Evolutionary conservation across 352 stramenopile genomes (phyloP).

Genomic region (Phytopythium sindhum): DNA sequence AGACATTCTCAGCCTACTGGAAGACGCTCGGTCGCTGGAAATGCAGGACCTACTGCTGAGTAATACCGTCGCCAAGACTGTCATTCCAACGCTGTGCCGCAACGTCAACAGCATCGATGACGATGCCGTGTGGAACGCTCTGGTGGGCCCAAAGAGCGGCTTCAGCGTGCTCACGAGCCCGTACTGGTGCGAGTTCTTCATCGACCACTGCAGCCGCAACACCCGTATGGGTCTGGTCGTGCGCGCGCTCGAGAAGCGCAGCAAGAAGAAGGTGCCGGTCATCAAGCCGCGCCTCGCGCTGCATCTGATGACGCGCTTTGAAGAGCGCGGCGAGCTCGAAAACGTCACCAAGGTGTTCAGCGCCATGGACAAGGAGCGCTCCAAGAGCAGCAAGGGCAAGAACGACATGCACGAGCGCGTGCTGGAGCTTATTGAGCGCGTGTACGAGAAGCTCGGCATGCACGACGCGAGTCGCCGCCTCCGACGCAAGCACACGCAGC

Average conservation of each 20-base stretch:
- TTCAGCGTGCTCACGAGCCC: constrained; percentile 34
- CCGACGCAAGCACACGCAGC: background rate
- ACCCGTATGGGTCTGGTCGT: constrained; percentile 20
- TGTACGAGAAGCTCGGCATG: background rate
- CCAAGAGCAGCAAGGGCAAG: background rate
- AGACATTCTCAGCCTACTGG: constrained; percentile 32
- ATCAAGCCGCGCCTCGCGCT: constrained; percentile 6
- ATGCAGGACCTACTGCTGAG: constrained; percentile 25
- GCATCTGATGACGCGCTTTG: constrained; percentile 8
- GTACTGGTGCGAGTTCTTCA: constrained; percentile 32
- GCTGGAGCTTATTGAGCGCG: background rate
- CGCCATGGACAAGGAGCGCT: background rate
- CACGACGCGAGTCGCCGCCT: background rate
- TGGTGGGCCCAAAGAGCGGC: constrained; percentile 25
- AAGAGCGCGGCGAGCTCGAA: constrained; percentile 2
- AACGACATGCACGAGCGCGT: background rate
- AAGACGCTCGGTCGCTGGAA: constrained; percentile 28
- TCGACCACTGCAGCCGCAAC: constrained; percentile 37
- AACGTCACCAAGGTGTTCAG: constrained; percentile 3
- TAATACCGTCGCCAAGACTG: constrained; percentile 26
- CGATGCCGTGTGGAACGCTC: constrained; percentile 26
- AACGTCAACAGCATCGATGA: constrained; percentile 31
- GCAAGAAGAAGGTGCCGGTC: constrained; percentile 4
- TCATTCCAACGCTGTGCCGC: constrained; percentile 36
- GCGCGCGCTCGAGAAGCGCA: constrained; percentile 2